A percentile compares a stretch with the other conserved stretches of the same genome.
These are phyloP conservation scores for Apiotrichum sp. DNA, from an alignment of 1,284 basidiomycete genomes.

Conservation along the genomic window DNA sequence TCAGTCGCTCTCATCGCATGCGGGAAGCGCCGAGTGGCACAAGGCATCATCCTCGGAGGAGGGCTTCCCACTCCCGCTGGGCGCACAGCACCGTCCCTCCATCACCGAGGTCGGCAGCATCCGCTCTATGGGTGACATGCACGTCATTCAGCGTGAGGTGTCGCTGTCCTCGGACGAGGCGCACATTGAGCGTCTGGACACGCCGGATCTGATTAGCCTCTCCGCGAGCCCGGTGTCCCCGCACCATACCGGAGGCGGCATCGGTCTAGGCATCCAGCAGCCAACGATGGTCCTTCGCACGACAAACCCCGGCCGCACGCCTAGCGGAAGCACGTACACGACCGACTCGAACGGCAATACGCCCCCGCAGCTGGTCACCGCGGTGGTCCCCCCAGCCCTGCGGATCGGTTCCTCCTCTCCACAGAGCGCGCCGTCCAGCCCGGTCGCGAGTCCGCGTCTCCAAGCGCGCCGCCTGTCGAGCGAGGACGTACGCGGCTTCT, in stretches of 20 bases:
- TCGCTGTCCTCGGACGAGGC: not conserved
- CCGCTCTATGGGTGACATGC: conserved; percentile 47
- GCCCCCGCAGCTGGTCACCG: too few species aligned
- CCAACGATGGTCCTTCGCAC: not conserved
- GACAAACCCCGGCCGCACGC: not conserved
- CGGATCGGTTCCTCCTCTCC: too few species aligned
- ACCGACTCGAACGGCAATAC: too few species aligned
- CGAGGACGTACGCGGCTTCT: too few species aligned
- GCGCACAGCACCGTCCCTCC: not conserved
- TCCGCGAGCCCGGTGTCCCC: not conserved
- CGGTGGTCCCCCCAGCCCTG: too few species aligned
- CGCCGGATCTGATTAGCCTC: not conserved
- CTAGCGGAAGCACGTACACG: not conserved
- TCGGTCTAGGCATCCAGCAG: not conserved
- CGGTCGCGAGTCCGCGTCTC: not conserved
- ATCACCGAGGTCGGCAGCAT: conserved; percentile 6
- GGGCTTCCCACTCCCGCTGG: not conserved
- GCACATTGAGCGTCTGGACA: not conserved
- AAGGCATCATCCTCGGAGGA: not conserved
- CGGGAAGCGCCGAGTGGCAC: not conserved
- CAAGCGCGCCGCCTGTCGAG: too few species aligned
- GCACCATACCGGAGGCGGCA: not conserved
- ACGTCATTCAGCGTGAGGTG: conserved; percentile 30
- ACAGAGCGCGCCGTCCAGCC: too few species aligned
- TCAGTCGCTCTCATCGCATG: not conserved